Conservation (phyloP, 78 protist genomes). For the Creolimax fragrantissima region DNA sequence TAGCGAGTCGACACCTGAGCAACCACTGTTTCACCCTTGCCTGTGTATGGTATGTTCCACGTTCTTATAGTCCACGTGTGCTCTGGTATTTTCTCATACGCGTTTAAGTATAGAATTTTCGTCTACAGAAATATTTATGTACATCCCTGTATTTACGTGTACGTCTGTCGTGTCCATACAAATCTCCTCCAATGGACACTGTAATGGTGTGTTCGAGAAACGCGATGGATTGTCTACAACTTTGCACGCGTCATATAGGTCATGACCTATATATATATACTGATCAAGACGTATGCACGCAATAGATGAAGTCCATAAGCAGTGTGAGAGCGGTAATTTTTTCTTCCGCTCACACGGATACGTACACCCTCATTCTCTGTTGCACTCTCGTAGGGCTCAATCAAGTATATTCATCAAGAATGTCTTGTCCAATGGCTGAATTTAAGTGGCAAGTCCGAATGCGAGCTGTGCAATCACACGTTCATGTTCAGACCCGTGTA, state of each 20-base stretch:
- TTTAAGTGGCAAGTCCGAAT: not conserved
- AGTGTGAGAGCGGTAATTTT: not conserved
- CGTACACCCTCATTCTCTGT: not conserved
- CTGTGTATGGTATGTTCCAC: not conserved
- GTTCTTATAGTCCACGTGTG: too few species aligned
- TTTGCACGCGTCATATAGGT: not conserved
- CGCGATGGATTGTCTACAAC: not conserved
- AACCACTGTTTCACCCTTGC: not conserved
- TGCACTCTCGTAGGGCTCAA: not conserved
- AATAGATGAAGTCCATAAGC: not conserved
- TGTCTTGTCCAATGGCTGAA: not conserved
- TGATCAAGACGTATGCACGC: not conserved
- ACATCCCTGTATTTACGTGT: not conserved
- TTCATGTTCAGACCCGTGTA: not conserved
- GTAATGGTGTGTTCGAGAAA: not conserved
- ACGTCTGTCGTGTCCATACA: too few species aligned
- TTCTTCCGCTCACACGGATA: not conserved
- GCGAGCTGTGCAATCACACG: slow-evolving; percentile 13
- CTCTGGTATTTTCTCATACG: not conserved
- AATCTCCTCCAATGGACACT: too few species aligned
- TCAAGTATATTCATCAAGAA: not conserved
- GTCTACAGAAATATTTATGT: not conserved
- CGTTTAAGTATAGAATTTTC: not conserved
- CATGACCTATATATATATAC: not conserved
- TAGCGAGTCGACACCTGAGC: not conserved